phyloP scores from a whole-genome alignment of 2,329 filamentous ascomycete species.

The Verticillium zaregamsianum region DNA sequence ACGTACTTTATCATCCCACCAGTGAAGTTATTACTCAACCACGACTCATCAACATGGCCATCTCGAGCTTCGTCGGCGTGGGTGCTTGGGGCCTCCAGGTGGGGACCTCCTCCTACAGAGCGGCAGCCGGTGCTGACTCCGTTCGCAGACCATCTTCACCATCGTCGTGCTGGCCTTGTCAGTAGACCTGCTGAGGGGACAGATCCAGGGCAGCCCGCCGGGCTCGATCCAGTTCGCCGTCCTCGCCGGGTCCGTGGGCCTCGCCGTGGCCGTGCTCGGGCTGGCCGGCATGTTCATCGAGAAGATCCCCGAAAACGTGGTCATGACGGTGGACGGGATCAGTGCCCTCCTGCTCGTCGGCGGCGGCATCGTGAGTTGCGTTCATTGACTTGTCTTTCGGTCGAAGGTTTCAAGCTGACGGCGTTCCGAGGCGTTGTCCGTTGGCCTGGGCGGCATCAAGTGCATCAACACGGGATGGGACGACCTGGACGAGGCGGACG shows the following conservation, averaged over 20 bases:
- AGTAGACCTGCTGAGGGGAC: constrained; percentile 1
- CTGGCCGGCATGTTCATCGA: constrained; percentile 6
- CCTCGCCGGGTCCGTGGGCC: constrained; percentile 7
- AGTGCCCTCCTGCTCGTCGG: constrained; percentile 7
- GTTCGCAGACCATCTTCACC: constrained; percentile 5
- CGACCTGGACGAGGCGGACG: accelerated
- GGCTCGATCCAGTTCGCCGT: constrained; percentile 6
- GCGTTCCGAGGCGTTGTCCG: constrained; percentile 1
- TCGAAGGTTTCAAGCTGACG: not conserved
- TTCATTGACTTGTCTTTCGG: too few species aligned
- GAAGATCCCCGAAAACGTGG: constrained; percentile 3
- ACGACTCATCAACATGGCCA: not conserved
- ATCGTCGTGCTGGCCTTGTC: constrained; percentile 10
- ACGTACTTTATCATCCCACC: not conserved
- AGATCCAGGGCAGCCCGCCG: constrained; percentile 3
- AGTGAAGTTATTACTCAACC: not conserved
- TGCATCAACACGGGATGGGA: not conserved
- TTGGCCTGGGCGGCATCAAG: constrained; percentile 5
- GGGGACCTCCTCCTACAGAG: not conserved
- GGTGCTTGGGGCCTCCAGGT: constrained; percentile 11
- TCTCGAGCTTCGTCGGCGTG: constrained; percentile 1
- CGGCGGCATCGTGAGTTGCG: constrained; percentile 9
- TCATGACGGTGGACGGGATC: constrained; percentile 7
- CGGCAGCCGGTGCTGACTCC: not conserved
- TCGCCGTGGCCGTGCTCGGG: constrained; percentile 5